Evolutionary conservation across 225 moss, liverwort and hornwort genomes (phyloP).

Genomic region (Polytrichum commune): DNA sequence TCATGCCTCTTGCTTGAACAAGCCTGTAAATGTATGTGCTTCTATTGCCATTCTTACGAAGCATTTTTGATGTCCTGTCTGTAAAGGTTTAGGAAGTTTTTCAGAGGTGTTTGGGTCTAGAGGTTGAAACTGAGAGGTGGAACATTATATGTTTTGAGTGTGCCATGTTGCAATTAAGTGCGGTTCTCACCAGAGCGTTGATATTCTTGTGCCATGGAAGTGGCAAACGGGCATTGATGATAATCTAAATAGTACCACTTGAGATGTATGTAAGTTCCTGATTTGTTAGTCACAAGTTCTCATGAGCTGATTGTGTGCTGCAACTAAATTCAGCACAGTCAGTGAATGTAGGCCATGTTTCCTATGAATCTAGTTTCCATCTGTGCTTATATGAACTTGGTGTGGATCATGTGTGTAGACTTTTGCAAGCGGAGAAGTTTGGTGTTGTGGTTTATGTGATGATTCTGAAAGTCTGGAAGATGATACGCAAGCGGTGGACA

Average conservation of each 20-base stretch:
- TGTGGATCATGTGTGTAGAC: constrained; percentile 30
- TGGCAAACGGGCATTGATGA: too few relatives aligned
- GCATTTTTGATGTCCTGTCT: constrained; percentile 8
- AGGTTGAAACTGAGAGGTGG: constrained; percentile 3
- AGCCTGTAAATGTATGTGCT: constrained; percentile 41
- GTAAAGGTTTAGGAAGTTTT: constrained; percentile 3
- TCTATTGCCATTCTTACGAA: background rate
- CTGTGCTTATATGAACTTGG: background rate
- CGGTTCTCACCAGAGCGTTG: too few relatives aligned
- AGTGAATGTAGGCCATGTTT: background rate
- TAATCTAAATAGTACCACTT: background rate
- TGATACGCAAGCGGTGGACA: constrained; percentile 34
- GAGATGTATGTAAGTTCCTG: background rate
- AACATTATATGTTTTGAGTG: background rate
- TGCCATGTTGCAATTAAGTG: background rate
- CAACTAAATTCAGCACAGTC: too few relatives aligned
- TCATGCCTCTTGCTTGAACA: constrained; percentile 45
- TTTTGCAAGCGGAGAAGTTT: constrained; percentile 29
- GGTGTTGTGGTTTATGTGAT: constrained; percentile 56
- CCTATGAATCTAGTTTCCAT: background rate
- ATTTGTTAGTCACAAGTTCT: background rate
- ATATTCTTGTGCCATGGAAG: background rate
- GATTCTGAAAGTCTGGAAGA: constrained; percentile 35
- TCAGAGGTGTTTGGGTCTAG: constrained; percentile 12
- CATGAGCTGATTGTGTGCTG: background rate